Base-by-base conservation (phyloP, 208 protist species). In the Wallacemonas sp. region DNA sequence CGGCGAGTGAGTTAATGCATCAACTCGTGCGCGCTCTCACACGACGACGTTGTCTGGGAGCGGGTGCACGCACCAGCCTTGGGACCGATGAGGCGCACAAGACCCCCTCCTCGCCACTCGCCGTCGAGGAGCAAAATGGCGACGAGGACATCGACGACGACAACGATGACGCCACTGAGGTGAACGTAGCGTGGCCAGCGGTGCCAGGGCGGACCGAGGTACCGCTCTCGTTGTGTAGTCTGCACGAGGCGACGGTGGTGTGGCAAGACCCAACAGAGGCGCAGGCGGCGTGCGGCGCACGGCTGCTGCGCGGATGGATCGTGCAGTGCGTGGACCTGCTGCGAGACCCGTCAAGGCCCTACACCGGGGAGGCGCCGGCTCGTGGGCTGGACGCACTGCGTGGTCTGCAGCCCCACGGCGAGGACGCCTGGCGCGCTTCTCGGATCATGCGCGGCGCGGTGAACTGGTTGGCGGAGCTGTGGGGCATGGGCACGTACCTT, bases 11-110 rank as follows among this genome's bases (percentile, higher is more conserved):
- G 22, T 32, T 57, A 17, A n/a, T 27, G 12, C 50, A 57, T 32
- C 50, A 57, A 32, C 50, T 57, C 32, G 30, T 57, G 50, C 50
- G 50, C 32, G 50, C 50, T 6, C 32, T 57, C 4, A 57, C 50
- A 12, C 50, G 50, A 4, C 50, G 50, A 3, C 26, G 50, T 4
- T 57, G 50, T 27, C 1, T 57, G 15, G 50, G 50, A 3, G 38
- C 33, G 1, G 30, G 36, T 32, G 5, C 15, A 3, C 29, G 30
- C 24, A n/a, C n/a, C n/a, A n/a, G n/a, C n/a, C n/a, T n/a, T n/a
- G n/a, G n/a, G n/a, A 6, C 4, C 46, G 27, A 54, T 54, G 46
- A 54, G n/a, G n/a, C n/a, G n/a, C n/a, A n/a, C n/a, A n/a, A n/a
- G n/a, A n/a, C n/a, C n/a, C n/a, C n/a, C n/a, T n/a, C n/a, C n/a